Evolutionary conservation across 1,284 basidiomycete species (phyloP).

Genomic region (Heliocybe sulcata): DNA sequence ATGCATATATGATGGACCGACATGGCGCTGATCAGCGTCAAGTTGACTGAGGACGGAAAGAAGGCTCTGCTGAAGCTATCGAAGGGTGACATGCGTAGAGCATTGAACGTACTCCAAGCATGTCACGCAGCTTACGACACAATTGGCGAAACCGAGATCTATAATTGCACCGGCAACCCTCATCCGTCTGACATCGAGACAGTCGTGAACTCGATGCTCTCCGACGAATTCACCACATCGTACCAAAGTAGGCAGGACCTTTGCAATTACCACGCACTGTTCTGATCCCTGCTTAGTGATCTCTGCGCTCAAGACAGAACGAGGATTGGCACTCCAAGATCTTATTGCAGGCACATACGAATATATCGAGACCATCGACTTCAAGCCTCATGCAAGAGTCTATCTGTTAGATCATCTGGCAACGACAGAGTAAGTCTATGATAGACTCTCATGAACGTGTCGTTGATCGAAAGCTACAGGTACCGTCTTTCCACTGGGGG

Average conservation of each 20-base stretch:
- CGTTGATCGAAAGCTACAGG: conserved; percentile 31
- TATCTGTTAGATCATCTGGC: conserved; percentile 91
- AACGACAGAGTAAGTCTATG: conserved; percentile 72
- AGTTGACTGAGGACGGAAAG: conserved; percentile 82
- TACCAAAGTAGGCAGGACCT: conserved; percentile 65
- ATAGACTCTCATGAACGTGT: background rate
- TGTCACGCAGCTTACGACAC: conserved; percentile 94
- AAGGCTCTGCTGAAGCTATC: conserved; percentile 89
- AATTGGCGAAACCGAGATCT: conserved; percentile 88
- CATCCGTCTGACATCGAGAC: conserved; percentile 91
- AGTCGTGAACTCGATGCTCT: conserved; percentile 94
- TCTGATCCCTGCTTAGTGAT: conserved; percentile 53
- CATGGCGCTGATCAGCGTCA: conserved; percentile 50
- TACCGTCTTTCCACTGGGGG: conserved; percentile 91
- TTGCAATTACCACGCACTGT: background rate
- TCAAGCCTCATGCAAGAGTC: conserved; percentile 81
- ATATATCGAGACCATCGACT: conserved; percentile 80
- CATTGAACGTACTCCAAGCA: conserved; percentile 94
- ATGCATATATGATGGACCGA: background rate
- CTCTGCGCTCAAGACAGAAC: conserved; percentile 79
- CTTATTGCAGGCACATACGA: conserved; percentile 93
- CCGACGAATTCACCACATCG: conserved; percentile 92
- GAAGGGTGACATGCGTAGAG: conserved; percentile 96
- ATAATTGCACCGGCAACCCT: conserved; percentile 95
- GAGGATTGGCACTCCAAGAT: conserved; percentile 93